Evolutionary conservation across 352 stramenopile genomes (phyloP).

Genomic region (Aphanomyces invadans): DNA sequence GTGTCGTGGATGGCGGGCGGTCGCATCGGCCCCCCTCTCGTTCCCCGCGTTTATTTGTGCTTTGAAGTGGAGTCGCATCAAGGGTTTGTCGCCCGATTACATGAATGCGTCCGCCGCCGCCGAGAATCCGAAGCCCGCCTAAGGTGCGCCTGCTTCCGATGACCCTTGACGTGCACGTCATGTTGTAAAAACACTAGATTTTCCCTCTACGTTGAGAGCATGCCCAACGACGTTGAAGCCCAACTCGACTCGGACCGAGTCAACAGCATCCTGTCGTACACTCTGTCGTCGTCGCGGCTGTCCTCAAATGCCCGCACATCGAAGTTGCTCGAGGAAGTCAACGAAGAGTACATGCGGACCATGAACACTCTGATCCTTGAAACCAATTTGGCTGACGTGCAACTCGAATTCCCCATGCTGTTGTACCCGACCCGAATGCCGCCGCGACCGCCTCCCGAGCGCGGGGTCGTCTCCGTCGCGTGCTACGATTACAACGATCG

Average conservation of each 20-base stretch:
- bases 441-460: neutral
- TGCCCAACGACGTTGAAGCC: conserved; percentile 58
- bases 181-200: conserved; percentile 2
- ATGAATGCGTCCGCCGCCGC: conserved; percentile 37
- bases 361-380: conserved; percentile 93
- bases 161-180: neutral
- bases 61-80: conserved; percentile 47
- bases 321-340: conserved; percentile 81
- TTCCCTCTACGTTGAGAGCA: conserved; percentile 58
- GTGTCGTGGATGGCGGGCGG: conserved; percentile 71
- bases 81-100: conserved; percentile 40
- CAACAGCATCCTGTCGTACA: conserved; percentile 61
- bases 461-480: conserved; percentile 2
- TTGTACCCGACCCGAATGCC: conserved; percentile 31
- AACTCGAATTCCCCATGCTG: conserved; percentile 47
- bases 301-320: conserved; percentile 48
- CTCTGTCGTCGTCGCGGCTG: conserved; percentile 49
- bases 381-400: conserved; percentile 54
- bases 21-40: conserved; percentile 54
- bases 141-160: conserved; percentile 25
- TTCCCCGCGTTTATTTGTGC: conserved; percentile 54
- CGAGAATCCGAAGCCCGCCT: conserved; percentile 55
- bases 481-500: conserved; percentile 64
- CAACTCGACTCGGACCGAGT: conserved; percentile 64
- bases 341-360: conserved; percentile 84